phyloP scores from a whole-genome alignment of 2,329 filamentous ascomycete genomes.

The Ophioceras dolichostomum region DNA sequence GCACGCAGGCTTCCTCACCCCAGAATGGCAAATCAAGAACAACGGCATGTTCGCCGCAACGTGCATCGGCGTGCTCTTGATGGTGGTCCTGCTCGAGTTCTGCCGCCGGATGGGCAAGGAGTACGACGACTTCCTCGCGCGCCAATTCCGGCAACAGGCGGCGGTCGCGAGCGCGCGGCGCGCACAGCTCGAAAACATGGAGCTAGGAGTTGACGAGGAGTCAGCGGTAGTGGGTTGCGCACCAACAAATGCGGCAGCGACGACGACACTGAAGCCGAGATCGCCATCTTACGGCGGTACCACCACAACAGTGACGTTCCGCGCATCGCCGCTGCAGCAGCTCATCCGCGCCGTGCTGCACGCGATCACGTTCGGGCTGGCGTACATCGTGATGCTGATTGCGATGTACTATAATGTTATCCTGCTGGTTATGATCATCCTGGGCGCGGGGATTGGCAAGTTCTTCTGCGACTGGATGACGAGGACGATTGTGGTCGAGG shows the following conservation, averaged over 20 bases:
- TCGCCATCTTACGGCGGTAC: too few species aligned
- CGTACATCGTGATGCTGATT: constrained; percentile 30
- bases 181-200: constrained; percentile 8
- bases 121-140: constrained; percentile 24
- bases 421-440: constrained; percentile 28
- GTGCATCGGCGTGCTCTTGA: constrained; percentile 28
- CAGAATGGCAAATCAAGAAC: constrained; percentile 25
- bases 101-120: constrained; percentile 27
- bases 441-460: constrained; percentile 38
- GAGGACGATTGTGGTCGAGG: constrained; percentile 23
- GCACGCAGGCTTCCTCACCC: constrained; percentile 21
- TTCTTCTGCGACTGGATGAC: constrained; percentile 42
- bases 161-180: constrained; percentile 15
- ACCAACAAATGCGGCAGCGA: constrained; percentile 6
- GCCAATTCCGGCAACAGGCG: neutral
- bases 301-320: constrained; percentile 17
- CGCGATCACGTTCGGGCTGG: constrained; percentile 25
- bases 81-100: constrained; percentile 25
- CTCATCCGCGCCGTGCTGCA: constrained; percentile 24
- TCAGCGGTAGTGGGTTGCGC: neutral
- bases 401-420: constrained; percentile 34
- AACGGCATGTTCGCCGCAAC: constrained; percentile 28
- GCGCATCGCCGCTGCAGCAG: constrained; percentile 27
- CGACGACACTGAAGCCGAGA: constrained; percentile 6
- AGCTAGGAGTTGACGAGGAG: neutral